phyloP scores from a whole-genome alignment of 208 protist species.

The Acanthamoeba healyi region DNA sequence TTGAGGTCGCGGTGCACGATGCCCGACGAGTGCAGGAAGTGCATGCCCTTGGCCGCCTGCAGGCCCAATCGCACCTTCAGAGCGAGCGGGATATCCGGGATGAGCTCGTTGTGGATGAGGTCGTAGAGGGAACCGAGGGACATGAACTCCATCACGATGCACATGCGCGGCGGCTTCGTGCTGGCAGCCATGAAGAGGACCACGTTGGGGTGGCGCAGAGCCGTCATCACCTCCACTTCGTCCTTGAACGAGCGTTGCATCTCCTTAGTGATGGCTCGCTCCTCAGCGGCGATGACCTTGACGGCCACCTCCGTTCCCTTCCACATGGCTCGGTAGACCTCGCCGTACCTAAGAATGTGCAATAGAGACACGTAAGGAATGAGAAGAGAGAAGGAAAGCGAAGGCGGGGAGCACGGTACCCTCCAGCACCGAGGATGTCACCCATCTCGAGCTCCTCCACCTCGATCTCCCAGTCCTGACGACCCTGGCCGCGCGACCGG shows the following conservation, averaged over 20 bases:
- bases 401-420: background rate
- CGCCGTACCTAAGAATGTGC: background rate
- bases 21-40: constrained; percentile 74
- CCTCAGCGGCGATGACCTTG: constrained; percentile 39
- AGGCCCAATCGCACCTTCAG: background rate
- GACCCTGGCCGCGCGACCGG: background rate
- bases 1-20: constrained; percentile 77
- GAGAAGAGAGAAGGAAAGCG: background rate
- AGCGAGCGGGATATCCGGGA: constrained; percentile 49
- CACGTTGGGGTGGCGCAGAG: constrained; percentile 40
- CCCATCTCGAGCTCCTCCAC: constrained; percentile 10
- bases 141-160: constrained; percentile 41
- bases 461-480: constrained; percentile 47
- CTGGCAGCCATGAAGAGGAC: constrained; percentile 49
- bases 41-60: constrained; percentile 71
- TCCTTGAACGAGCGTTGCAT: background rate
- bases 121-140: constrained; percentile 13
- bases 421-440: background rate
- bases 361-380: too few species aligned
- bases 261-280: constrained; percentile 2
- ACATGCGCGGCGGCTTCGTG: constrained; percentile 15
- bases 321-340: constrained; percentile 46
- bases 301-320: constrained; percentile 55
- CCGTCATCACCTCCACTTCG: constrained; percentile 33
- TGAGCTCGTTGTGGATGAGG: background rate